These are phyloP conservation scores for Tricholoma sp. DNA, from an alignment of 768 basidiomycete genomes.

Conservation along the genomic window DNA sequence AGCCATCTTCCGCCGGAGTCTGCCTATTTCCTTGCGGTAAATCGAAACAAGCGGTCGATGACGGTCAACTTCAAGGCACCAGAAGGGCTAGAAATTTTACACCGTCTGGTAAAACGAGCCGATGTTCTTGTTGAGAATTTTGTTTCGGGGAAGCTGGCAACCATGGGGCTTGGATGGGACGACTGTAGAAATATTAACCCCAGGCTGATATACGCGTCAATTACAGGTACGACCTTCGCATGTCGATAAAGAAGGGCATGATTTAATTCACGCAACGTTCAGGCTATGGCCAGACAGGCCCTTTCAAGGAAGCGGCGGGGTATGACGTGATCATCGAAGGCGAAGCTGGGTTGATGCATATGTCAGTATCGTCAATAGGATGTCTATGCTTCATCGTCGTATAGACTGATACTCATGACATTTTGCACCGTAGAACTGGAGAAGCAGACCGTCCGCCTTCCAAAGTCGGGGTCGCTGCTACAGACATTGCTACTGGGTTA, in stretches of 20 bases:
- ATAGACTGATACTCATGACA: neutral
- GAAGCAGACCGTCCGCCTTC: slow-evolving; percentile 81
- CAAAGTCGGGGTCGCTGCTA: slow-evolving; percentile 95
- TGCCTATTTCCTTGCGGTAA: slow-evolving; percentile 86
- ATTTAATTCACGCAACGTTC: neutral
- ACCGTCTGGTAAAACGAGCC: slow-evolving; percentile 61
- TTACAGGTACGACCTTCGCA: slow-evolving; percentile 57
- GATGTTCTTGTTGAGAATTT: slow-evolving; percentile 93
- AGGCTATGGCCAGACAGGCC: slow-evolving; percentile 74
- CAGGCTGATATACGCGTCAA: slow-evolving; percentile 78
- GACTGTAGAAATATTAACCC: slow-evolving; percentile 76
- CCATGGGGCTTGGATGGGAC: slow-evolving; percentile 83
- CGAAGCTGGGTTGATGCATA: slow-evolving; percentile 93
- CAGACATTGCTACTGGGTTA: slow-evolving; percentile 82
- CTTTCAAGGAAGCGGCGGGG: slow-evolving; percentile 76
- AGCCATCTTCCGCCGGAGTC: slow-evolving; percentile 80
- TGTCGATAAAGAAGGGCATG: neutral
- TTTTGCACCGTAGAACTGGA: slow-evolving; percentile 57
- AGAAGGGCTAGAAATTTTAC: slow-evolving; percentile 72
- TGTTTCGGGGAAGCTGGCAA: slow-evolving; percentile 76
- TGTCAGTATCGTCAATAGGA: slow-evolving; percentile 42
- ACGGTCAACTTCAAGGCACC: slow-evolving; percentile 83
- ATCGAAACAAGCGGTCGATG: slow-evolving; percentile 85
- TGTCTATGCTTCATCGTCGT: slow-evolving; percentile 9
- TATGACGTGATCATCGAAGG: slow-evolving; percentile 87